A percentile compares a stretch with the other conserved stretches of the same genome.
Conservation (phyloP, 345 rosid species). For the Crucihimalaya himalaica region DNA sequence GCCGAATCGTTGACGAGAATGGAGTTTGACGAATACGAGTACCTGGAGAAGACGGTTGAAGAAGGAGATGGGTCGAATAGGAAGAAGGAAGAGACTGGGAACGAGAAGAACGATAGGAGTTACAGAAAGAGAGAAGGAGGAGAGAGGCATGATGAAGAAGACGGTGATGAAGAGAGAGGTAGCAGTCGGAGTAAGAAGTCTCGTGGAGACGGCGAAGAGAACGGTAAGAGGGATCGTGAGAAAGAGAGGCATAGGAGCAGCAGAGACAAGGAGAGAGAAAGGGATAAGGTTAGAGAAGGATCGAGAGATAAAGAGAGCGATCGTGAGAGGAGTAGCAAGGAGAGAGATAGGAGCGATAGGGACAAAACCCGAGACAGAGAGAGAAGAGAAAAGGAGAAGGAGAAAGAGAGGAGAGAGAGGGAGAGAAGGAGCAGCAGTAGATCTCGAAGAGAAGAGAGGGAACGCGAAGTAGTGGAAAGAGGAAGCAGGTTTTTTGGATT, state of each 20-base stretch:
- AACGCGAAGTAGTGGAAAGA: slow-evolving; percentile 42
- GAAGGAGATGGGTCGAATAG: slow-evolving; percentile 49
- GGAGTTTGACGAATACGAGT: slow-evolving; percentile 97
- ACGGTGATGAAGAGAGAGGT: slow-evolving; percentile 47
- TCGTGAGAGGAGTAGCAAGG: slow-evolving; percentile 45
- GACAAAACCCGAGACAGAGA: slow-evolving; percentile 45
- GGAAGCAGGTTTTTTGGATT: slow-evolving; percentile 42
- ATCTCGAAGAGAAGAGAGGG: slow-evolving; percentile 48
- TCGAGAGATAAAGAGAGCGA: slow-evolving; percentile 52
- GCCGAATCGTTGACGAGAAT: slow-evolving; percentile 34
- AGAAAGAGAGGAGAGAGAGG: slow-evolving; percentile 22
- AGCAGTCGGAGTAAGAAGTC: slow-evolving; percentile 60
- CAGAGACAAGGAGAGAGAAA: slow-evolving; percentile 46
- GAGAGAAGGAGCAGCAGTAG: slow-evolving; percentile 47
- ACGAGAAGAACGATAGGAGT: slow-evolving; percentile 68
- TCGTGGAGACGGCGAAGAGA: slow-evolving; percentile 59
- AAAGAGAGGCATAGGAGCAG: slow-evolving; percentile 55
- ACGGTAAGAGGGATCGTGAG: slow-evolving; percentile 50
- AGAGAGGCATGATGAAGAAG: slow-evolving; percentile 49
- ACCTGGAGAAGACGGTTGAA: slow-evolving; percentile 87
- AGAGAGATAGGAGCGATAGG: slow-evolving; percentile 43
- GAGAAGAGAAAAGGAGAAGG: slow-evolving; percentile 42
- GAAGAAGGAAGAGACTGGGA: slow-evolving; percentile 48
- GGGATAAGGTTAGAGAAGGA: slow-evolving; percentile 46
- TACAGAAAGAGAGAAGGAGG: slow-evolving; percentile 68